Conservation (phyloP, 148 eudicot genomes). For the Simmondsia chinensis region DNA sequence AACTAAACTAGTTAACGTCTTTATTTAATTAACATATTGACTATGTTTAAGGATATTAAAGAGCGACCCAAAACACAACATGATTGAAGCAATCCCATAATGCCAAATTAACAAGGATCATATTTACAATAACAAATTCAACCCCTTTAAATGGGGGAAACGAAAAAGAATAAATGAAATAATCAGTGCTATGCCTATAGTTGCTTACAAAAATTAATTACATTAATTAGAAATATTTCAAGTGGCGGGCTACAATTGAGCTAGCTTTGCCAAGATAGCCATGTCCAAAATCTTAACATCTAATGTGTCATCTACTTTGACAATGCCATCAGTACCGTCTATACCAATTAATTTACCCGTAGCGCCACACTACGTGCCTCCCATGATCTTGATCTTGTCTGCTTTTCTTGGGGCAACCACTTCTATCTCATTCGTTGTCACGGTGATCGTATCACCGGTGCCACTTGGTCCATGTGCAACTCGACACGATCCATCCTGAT, state of each 20-base stretch:
- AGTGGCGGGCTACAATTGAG: constrained; percentile 17
- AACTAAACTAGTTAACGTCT: too few relatives aligned
- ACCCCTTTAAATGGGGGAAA: too few relatives aligned
- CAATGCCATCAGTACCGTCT: constrained; percentile 91
- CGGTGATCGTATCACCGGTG: constrained; percentile 49
- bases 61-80: too few relatives aligned
- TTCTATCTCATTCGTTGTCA: constrained; percentile 57
- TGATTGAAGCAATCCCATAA: too few relatives aligned
- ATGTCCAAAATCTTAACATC: constrained; percentile 94
- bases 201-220: constrained; percentile 27
- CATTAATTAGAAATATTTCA: constrained; percentile 3
- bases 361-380: constrained; percentile 76
- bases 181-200: too few relatives aligned
- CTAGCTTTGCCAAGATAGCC: constrained; percentile 69
- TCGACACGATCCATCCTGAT: constrained; percentile 83
- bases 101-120: too few relatives aligned
- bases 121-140: too few relatives aligned
- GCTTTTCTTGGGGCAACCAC: constrained; percentile 62
- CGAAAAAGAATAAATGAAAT: too few relatives aligned
- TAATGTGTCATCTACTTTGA: constrained; percentile 73
- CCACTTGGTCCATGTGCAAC: constrained; percentile 75
- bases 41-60: too few relatives aligned
- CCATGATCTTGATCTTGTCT: constrained; percentile 90
- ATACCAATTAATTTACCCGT: constrained; percentile 89
- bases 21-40: too few relatives aligned